A percentile compares a stretch with the other conserved stretches of the same genome.
Conservation (phyloP, 805 yeast genomes). For the Sungouiella blattae region DNA sequence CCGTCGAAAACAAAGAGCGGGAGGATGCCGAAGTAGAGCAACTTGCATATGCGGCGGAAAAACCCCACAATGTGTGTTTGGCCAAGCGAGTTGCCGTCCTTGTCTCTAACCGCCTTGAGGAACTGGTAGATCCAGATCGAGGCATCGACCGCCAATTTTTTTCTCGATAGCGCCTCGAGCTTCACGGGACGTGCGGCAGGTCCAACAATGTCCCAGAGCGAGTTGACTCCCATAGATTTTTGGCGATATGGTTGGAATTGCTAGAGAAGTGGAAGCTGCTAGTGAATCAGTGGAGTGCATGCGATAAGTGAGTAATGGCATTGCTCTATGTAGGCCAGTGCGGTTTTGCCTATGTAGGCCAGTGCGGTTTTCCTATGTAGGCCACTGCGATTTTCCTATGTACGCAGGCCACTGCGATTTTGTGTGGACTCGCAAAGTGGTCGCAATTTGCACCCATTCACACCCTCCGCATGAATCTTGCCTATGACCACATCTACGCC, state of each 20-base stretch:
- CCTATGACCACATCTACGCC: neutral
- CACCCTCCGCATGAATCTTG: neutral
- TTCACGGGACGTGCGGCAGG: slow-evolving; percentile 90
- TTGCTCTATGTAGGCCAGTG: too few relatives aligned
- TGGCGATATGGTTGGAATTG: too few relatives aligned
- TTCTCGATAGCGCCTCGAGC: slow-evolving; percentile 76
- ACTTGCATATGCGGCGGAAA: slow-evolving; percentile 86
- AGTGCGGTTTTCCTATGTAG: too few relatives aligned
- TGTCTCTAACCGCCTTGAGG: slow-evolving; percentile 87
- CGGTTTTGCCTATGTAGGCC: too few relatives aligned
- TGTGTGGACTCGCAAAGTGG: too few relatives aligned
- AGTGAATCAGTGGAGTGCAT: too few relatives aligned
- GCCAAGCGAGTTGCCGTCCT: slow-evolving; percentile 70
- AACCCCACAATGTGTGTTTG: slow-evolving; percentile 94
- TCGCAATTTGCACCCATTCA: neutral
- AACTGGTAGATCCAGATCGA: slow-evolving; percentile 98
- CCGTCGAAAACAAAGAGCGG: slow-evolving; percentile 97
- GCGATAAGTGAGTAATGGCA: too few relatives aligned
- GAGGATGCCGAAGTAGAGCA: slow-evolving; percentile 77
- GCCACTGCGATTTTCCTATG: too few relatives aligned
- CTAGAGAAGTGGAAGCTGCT: too few relatives aligned
- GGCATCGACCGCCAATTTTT: slow-evolving; percentile 90
- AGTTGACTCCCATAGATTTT: slow-evolving; percentile 99
- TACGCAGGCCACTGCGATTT: too few relatives aligned
- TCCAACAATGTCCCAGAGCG: slow-evolving; percentile 87